Evolutionary conservation across 2,329 filamentous ascomycete species (phyloP).

Genomic region (Colletotrichum theobromicola): DNA sequence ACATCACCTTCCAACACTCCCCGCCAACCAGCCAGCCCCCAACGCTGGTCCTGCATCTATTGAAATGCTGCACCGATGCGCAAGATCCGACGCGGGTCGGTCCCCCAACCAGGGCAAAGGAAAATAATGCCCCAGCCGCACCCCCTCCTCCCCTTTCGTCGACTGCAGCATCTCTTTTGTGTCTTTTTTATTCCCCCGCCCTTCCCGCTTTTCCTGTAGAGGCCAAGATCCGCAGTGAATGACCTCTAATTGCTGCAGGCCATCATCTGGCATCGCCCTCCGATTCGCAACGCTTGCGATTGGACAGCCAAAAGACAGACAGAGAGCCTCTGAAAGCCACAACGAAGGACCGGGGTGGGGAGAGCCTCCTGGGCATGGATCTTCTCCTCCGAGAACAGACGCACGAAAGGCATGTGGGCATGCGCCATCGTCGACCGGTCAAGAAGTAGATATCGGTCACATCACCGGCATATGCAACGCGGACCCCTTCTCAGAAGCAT

Average conservation of each 20-base stretch:
- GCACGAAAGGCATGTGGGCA: background rate
- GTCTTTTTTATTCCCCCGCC: background rate
- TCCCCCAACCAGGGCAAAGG: background rate
- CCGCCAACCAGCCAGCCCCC: background rate
- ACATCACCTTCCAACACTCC: background rate
- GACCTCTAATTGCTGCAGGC: background rate
- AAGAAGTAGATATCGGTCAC: conserved; percentile 14
- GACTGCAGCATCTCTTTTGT: background rate
- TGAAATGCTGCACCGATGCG: background rate
- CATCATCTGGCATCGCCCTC: background rate
- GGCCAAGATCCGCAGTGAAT: background rate
- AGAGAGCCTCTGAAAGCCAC: background rate
- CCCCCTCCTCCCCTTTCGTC: background rate
- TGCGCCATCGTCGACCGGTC: conserved; percentile 1
- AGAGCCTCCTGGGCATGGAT: background rate
- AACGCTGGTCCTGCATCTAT: background rate
- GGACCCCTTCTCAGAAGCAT: background rate
- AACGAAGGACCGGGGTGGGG: background rate
- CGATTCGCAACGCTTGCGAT: background rate
- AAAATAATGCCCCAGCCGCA: background rate
- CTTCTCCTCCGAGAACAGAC: background rate
- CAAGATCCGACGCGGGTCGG: background rate
- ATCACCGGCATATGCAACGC: conserved; percentile 7
- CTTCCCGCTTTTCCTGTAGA: background rate
- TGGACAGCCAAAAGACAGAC: background rate